These are phyloP conservation scores for Fraxinus platypoda DNA, from an alignment of 305 asterid genomes.

Conservation along the genomic window DNA sequence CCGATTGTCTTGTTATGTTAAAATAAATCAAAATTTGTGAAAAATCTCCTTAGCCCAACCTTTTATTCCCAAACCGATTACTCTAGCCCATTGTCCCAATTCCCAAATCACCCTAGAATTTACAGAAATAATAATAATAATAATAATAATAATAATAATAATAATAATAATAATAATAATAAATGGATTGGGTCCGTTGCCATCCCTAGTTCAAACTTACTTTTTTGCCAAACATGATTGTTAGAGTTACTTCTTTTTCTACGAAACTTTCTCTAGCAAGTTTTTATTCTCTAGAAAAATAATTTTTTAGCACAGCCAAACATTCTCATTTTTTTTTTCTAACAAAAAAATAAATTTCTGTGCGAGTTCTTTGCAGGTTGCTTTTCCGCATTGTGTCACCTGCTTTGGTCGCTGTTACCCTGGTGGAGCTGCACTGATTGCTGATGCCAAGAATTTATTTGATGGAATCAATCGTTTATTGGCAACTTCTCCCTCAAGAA, in stretches of 20 bases:
- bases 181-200: neutral
- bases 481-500: slow-evolving; percentile 59
- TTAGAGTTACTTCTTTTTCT: neutral
- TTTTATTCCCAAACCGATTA: neutral
- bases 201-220: neutral
- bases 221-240: neutral
- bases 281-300: neutral
- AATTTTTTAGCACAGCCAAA: neutral
- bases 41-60: neutral
- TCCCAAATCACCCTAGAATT: neutral
- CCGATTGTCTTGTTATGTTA: neutral
- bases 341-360: neutral
- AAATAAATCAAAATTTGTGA: neutral
- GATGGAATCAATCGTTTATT: slow-evolving; percentile 62
- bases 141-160: too few relatives aligned
- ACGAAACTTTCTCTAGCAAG: neutral
- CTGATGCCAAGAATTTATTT: slow-evolving; percentile 66
- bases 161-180: too few relatives aligned
- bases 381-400: slow-evolving; percentile 65
- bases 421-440: slow-evolving; percentile 64
- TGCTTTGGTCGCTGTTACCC: slow-evolving; percentile 85
- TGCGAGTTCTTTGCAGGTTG: slow-evolving; percentile 43
- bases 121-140: neutral
- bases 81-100: neutral
- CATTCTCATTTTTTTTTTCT: neutral